Evolutionary conservation across 257 asterid genomes (phyloP).

Genomic region (Fraxinus excelsior): DNA sequence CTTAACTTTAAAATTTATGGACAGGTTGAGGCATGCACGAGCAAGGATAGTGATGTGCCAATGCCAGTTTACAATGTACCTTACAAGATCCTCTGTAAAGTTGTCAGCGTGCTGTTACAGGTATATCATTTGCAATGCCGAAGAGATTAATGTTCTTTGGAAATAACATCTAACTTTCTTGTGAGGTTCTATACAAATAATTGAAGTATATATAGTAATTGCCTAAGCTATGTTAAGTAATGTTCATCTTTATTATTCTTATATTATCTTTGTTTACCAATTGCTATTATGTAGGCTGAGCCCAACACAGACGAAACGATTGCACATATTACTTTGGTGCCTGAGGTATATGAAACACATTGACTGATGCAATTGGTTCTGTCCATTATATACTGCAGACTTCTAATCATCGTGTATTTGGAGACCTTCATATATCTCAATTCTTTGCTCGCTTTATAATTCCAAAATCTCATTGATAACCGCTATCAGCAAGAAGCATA

Average conservation of each 20-base stretch:
- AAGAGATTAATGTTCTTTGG: neutral
- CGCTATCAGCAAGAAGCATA: no score
- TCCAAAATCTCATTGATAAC: neutral
- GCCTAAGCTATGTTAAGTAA: neutral
- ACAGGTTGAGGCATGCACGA: neutral
- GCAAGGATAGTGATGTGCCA: neutral
- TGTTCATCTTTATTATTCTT: neutral
- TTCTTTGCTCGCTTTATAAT: no score
- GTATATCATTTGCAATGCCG: neutral
- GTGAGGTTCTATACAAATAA: neutral
- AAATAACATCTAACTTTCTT: neutral
- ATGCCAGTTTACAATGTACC: neutral
- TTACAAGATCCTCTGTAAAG: neutral
- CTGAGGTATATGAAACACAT: neutral
- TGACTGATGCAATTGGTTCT: neutral
- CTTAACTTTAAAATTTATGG: neutral
- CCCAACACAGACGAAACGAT: neutral
- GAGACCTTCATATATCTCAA: neutral
- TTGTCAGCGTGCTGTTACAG: neutral
- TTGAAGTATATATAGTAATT: neutral
- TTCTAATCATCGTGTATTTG: no score
- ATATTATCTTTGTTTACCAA: neutral
- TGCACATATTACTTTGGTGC: neutral
- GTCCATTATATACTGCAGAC: neutral
- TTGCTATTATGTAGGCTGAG: neutral